These are phyloP conservation scores for Diplodia mutila DNA, from an alignment of 2,329 filamentous ascomycete species.

Conservation along the genomic window DNA sequence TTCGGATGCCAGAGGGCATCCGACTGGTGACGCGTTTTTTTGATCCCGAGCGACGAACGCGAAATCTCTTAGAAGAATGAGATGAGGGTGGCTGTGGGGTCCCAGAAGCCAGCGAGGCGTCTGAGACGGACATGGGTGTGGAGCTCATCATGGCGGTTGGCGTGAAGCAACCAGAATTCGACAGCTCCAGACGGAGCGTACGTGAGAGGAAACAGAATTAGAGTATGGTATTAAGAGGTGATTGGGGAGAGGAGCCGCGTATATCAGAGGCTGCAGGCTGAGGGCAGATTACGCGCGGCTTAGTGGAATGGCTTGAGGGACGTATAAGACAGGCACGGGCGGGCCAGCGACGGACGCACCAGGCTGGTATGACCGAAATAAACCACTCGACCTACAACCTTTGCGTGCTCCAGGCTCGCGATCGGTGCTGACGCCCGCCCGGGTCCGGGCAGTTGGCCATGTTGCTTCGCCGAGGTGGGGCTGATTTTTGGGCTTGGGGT, in stretches of 20 bases:
- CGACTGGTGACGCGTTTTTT: background rate
- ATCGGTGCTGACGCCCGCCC: slow-evolving; percentile 5
- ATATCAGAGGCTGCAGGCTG: slow-evolving; percentile 8
- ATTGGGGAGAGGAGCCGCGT: background rate
- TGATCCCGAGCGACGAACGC: background rate
- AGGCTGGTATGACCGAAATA: slow-evolving; percentile 4
- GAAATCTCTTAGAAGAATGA: background rate
- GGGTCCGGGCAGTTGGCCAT: slow-evolving; percentile 8
- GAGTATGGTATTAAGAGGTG: background rate
- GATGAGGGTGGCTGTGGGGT: background rate
- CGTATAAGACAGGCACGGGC: slow-evolving; percentile 6
- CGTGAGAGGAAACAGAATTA: background rate
- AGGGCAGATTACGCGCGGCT: slow-evolving; percentile 15
- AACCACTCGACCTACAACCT: background rate
- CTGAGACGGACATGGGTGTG: background rate
- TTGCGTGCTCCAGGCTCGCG: background rate
- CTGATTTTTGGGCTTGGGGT: background rate
- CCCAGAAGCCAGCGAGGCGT: background rate
- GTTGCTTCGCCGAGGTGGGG: slow-evolving; percentile 7
- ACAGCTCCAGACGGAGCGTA: background rate
- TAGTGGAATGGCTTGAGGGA: background rate
- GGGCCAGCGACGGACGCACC: background rate
- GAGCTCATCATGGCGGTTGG: background rate
- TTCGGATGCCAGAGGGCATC: background rate
- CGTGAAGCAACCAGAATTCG: background rate